Evolutionary conservation across 441 rosid genomes (phyloP), one percentile per base, ranked within the genome.

Genomic region (Gossypium trilobum): DNA sequence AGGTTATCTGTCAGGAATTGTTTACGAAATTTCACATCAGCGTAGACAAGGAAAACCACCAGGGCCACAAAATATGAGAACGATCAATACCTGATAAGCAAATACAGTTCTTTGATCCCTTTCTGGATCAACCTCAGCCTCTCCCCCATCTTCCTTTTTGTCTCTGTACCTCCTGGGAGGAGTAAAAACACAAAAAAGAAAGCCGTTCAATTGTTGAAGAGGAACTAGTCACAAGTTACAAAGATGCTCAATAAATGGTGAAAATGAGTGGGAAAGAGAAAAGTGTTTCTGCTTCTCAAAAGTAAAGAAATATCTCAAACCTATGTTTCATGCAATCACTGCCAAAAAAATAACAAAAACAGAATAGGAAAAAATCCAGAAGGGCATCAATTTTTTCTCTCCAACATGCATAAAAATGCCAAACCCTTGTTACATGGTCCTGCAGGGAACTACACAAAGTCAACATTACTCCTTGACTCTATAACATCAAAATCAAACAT

Each of bases 71-170:
- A 5, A n/a, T 65, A 19, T 19, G 48, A 61, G 0, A 69, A 68
- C 17, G 17, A 7, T 2, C 22, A 51, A 13, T 71, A 95, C 99
- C 95, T 95, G 99, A 87, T 92, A 92, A 23, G 96, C 97, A 85
- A 93, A 93, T 31, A 95, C 99, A 33, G 99, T 93, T 80, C 98
- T 91, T 85, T 95, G 99, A 81, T 95, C 99, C 63, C 98, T 87
- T 79, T 95, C 99, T 73, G 99, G 98, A 87, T 95, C 98, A 80
- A 83, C 94, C 83, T 89, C 98, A 65, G 96, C 92, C 79, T 92
- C 98, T 42, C 72, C 81, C 60, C n/a, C 85, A 23, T 92, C 93
- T 81, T 92, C 96, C 76, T 89, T 95, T 78, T 88, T 92, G 55
- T 94, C 96, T 79, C 84, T 92, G 64, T 82, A 83, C 77, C 91